A percentile compares a stretch with the other conserved stretches of the same genome.
Conservation (phyloP, 805 yeast genomes). For the Ogataea glucozyma region DNA sequence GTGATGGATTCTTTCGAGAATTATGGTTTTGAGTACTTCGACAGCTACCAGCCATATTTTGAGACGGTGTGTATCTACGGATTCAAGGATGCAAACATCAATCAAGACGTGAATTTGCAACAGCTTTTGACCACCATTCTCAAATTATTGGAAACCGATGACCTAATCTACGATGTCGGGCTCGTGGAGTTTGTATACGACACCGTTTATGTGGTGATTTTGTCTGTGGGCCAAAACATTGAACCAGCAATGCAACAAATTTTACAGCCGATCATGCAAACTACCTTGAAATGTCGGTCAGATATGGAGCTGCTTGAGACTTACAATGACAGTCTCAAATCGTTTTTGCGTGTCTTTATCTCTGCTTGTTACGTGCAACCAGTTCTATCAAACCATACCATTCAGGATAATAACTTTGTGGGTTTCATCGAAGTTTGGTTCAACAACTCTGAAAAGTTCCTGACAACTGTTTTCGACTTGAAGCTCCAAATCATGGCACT, state of each 20-base stretch:
- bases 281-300: slow-evolving; percentile 36
- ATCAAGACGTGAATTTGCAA: slow-evolving; percentile 23
- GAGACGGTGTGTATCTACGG: slow-evolving; percentile 50
- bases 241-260: slow-evolving; percentile 22
- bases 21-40: slow-evolving; percentile 53
- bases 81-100: slow-evolving; percentile 29
- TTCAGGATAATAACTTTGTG: slow-evolving; percentile 40
- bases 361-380: slow-evolving; percentile 43
- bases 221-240: slow-evolving; percentile 19
- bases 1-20: slow-evolving; percentile 49
- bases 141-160: slow-evolving; percentile 21
- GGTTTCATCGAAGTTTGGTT: slow-evolving; percentile 50
- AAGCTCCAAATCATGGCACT: slow-evolving; percentile 53
- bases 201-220: slow-evolving; percentile 14
- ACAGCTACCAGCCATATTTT: slow-evolving; percentile 48
- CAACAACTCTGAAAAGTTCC: slow-evolving; percentile 41
- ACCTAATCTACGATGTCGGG: slow-evolving; percentile 24
- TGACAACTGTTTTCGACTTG: slow-evolving; percentile 56
- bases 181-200: slow-evolving; percentile 25
- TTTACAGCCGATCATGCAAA: slow-evolving; percentile 21
- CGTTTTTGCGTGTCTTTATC: slow-evolving; percentile 44
- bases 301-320: slow-evolving; percentile 20
- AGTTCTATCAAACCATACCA: slow-evolving; percentile 36
- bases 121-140: slow-evolving; percentile 25
- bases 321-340: slow-evolving; percentile 21